phyloP scores from a whole-genome alignment of 345 rosid species.

The Pugionium cornutum region DNA sequence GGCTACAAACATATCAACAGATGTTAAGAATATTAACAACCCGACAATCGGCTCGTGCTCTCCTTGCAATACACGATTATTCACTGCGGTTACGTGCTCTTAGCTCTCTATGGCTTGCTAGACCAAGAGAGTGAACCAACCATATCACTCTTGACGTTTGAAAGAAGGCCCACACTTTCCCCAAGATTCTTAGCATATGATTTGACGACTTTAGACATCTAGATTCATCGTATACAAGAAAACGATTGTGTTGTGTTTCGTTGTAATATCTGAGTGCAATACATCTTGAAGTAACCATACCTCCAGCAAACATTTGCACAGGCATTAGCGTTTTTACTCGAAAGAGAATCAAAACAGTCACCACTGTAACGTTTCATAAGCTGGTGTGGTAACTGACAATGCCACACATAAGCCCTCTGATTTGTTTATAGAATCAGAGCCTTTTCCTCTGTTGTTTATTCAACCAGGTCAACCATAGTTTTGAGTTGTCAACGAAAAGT shows the following conservation, averaged over 20 bases:
- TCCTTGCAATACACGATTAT: conserved; percentile 85
- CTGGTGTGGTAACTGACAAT: no score
- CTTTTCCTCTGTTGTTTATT: no score
- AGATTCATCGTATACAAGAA: conserved; percentile 21
- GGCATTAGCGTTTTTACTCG: neutral
- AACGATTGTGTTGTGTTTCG: conserved; percentile 23
- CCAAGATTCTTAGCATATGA: conserved; percentile 27
- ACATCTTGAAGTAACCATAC: neutral
- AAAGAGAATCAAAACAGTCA: neutral
- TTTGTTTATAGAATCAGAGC: neutral
- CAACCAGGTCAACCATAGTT: no score
- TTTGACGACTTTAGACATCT: conserved; percentile 23
- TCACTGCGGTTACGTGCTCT: conserved; percentile 88
- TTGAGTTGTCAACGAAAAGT: no score
- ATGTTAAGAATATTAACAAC: conserved; percentile 83
- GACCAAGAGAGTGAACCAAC: conserved; percentile 75
- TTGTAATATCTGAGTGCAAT: conserved; percentile 11
- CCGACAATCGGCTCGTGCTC: conserved; percentile 89
- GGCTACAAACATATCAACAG: conserved; percentile 89
- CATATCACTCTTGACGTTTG: conserved; percentile 17
- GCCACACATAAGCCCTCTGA: neutral
- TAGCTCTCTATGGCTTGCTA: conserved; percentile 96
- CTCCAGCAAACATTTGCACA: neutral
- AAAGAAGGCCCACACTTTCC: conserved; percentile 25
- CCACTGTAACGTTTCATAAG: no score